A percentile compares a stretch with the other conserved stretches of the same genome.
phyloP scores from a whole-genome alignment of 352 stramenopile species.

The Phytopythium cucurbitacearum region DNA sequence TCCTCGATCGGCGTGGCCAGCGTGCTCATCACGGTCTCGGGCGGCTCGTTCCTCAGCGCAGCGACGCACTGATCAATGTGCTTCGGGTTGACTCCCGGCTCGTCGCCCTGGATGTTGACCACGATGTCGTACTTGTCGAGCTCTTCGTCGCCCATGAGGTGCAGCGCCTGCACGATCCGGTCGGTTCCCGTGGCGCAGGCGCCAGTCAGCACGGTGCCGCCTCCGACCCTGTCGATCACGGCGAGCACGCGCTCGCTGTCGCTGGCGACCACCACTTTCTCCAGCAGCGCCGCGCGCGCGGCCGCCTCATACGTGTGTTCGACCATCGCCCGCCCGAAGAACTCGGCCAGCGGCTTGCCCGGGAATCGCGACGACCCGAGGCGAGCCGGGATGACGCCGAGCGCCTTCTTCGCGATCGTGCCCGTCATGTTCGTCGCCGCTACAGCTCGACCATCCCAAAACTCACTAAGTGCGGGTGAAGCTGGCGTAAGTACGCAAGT shows the following conservation, averaged over 20 bases:
- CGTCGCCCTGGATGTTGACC: conserved; percentile 84
- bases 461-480: conserved; percentile 3
- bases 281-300: conserved; percentile 35
- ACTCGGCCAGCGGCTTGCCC: conserved; percentile 67
- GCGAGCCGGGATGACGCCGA: conserved; percentile 77
- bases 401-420: conserved; percentile 39
- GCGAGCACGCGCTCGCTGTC: conserved; percentile 56
- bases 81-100: conserved; percentile 70
- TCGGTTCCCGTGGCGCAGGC: conserved; percentile 71
- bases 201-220: conserved; percentile 54
- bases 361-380: conserved; percentile 74
- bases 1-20: conserved; percentile 59
- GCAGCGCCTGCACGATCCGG: conserved; percentile 64
- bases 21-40: conserved; percentile 70
- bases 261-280: conserved; percentile 76
- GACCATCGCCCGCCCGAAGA: conserved; percentile 83
- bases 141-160: conserved; percentile 28
- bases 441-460: too few species aligned
- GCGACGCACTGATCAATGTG: conserved; percentile 74
- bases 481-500: neutral
- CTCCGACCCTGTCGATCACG: conserved; percentile 41
- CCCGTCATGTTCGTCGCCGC: neutral
- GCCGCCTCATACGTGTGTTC: conserved; percentile 77
- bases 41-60: conserved; percentile 39
- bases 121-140: conserved; percentile 64